Evolutionary conservation across 2,329 filamentous ascomycete species (phyloP).

Genomic region (Trichoderma atroviride): DNA sequence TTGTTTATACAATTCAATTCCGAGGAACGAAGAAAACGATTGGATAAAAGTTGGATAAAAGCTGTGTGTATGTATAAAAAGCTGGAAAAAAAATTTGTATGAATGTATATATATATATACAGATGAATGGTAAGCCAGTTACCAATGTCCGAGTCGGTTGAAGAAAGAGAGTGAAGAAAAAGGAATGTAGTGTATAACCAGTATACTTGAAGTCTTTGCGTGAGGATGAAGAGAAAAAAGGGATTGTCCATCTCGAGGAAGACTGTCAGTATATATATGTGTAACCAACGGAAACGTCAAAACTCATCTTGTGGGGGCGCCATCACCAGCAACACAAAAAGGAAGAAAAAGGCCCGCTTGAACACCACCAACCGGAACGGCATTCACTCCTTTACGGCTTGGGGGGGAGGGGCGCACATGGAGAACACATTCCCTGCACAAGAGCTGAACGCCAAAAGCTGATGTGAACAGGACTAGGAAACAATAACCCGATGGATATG

Average conservation of each 20-base stretch:
- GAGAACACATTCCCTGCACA: neutral
- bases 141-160: neutral
- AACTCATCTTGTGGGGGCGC: neutral
- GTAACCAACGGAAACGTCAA: neutral
- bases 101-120: constrained; percentile 5
- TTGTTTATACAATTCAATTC: neutral
- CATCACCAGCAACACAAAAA: neutral
- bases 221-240: neutral
- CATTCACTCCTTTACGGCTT: neutral
- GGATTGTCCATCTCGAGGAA: neutral
- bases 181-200: neutral
- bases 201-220: neutral
- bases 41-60: neutral
- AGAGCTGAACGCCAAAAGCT: neutral
- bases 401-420: neutral
- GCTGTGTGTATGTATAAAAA: neutral
- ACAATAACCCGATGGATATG: neutral
- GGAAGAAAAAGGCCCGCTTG: neutral
- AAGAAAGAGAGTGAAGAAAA: neutral
- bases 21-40: neutral
- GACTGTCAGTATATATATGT: neutral
- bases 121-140: neutral
- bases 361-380: neutral
- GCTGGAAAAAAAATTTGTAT: too few relatives aligned
- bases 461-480: neutral